Conservation (phyloP, 2,329 filamentous ascomycete species). For the Aspergillus fumigatus region DNA sequence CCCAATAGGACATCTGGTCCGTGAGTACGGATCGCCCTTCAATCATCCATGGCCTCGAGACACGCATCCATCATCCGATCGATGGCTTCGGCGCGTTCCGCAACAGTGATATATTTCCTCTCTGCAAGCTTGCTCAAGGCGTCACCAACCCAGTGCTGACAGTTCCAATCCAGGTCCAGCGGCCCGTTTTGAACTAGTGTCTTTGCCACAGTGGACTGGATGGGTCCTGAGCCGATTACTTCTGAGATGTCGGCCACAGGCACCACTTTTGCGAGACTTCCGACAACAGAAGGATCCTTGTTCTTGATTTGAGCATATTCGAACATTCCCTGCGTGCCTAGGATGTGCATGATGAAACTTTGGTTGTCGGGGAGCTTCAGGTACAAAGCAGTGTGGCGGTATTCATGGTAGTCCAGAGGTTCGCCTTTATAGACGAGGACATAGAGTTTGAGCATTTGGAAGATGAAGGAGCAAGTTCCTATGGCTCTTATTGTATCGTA, state of each 20-base stretch:
- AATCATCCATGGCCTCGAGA: conserved; percentile 22
- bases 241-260: conserved; percentile 14
- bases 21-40: neutral
- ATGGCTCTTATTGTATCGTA: neutral
- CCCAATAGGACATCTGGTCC: neutral
- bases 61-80: conserved; percentile 25
- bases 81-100: conserved; percentile 18
- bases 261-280: conserved; percentile 13
- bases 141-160: conserved; percentile 31
- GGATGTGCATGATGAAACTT: conserved; percentile 20
- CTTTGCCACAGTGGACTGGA: conserved; percentile 14
- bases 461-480: no score
- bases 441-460: conserved; percentile 10
- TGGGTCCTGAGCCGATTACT: conserved; percentile 8
- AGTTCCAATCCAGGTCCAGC: conserved; percentile 27
- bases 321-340: conserved; percentile 25
- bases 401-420: conserved; percentile 26
- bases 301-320: conserved; percentile 14
- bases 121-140: conserved; percentile 20
- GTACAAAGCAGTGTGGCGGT: conserved; percentile 28
- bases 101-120: conserved; percentile 15
- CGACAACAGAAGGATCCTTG: conserved; percentile 9
- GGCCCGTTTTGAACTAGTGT: conserved; percentile 22
- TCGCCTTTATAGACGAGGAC: conserved; percentile 25
- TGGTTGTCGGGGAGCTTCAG: conserved; percentile 14